Percentiles rank a stretch among this genome's conserved stretches.
phyloP scores from a whole-genome alignment of 768 basidiomycete species.

The Cystofilobasidium macerans region DNA sequence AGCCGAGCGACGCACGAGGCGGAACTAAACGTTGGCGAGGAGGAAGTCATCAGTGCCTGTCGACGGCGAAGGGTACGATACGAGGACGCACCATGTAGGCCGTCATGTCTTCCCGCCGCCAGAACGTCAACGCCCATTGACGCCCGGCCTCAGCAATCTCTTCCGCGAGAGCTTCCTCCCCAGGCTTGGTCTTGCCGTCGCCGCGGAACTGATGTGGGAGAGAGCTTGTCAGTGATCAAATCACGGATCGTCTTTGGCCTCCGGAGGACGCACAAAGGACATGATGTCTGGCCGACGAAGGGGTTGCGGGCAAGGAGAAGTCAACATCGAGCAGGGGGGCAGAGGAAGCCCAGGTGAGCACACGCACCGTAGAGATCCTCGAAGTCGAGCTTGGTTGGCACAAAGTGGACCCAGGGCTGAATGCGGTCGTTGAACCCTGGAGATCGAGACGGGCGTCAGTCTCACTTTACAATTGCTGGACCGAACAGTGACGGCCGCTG shows the following conservation, averaged over 20 bases:
- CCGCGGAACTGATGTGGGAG: constrained; percentile 4
- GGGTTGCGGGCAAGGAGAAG: neutral
- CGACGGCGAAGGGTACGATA: neutral
- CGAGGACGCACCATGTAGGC: constrained; percentile 9
- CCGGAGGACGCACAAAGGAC: constrained; percentile 42
- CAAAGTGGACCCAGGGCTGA: constrained; percentile 42
- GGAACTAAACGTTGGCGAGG: neutral
- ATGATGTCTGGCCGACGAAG: constrained; percentile 41
- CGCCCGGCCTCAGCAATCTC: constrained; percentile 51
- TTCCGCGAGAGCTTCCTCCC: constrained; percentile 51
- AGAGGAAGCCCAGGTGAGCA: neutral
- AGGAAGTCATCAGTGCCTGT: neutral
- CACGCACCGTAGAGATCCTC: constrained; percentile 51
- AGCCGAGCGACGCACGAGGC: neutral
- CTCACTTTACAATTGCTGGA: neutral
- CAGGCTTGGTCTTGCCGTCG: constrained; percentile 39
- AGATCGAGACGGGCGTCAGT: neutral
- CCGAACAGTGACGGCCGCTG: neutral
- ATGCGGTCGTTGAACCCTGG: neutral
- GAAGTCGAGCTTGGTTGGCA: constrained; percentile 54
- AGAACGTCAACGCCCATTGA: constrained; percentile 50
- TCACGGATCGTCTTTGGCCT: neutral
- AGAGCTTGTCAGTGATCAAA: neutral
- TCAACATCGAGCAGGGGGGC: neutral
- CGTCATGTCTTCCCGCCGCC: constrained; percentile 51